A percentile compares a stretch with the other conserved stretches of the same genome.
These are phyloP conservation scores for Russula virescens DNA, from an alignment of 768 basidiomycete genomes.

Conservation along the genomic window DNA sequence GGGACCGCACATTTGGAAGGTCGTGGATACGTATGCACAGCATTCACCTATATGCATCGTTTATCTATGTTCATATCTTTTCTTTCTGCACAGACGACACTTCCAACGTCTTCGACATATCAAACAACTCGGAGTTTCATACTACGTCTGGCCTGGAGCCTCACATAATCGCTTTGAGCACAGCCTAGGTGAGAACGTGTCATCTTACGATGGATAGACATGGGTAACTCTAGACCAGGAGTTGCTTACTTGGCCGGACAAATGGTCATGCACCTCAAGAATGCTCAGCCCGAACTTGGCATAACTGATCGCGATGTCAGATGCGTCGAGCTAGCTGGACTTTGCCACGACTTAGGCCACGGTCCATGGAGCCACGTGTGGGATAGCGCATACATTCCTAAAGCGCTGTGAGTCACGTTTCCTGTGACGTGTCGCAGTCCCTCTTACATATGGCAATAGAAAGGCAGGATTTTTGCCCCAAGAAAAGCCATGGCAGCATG, in stretches of 20 bases:
- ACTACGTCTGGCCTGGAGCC: constrained; percentile 71
- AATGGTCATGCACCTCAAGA: constrained; percentile 53
- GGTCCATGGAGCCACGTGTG: constrained; percentile 86
- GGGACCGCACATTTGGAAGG: constrained; percentile 35
- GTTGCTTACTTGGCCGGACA: constrained; percentile 66
- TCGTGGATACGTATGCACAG: constrained; percentile 64
- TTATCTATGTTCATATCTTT: background rate
- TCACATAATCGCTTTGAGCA: constrained; percentile 83
- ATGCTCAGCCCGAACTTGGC: constrained; percentile 51
- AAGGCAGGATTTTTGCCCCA: constrained; percentile 26
- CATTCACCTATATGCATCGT: background rate
- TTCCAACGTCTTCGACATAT: constrained; percentile 74
- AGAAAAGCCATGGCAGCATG: constrained; percentile 59
- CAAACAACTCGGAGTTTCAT: constrained; percentile 76
- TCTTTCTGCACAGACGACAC: constrained; percentile 41
- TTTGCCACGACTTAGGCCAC: constrained; percentile 83
- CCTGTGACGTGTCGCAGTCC: background rate
- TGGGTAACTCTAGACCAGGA: constrained; percentile 40
- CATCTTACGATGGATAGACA: background rate
- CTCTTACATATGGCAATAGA: background rate
- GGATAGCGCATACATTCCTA: constrained; percentile 68
- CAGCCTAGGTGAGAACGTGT: constrained; percentile 50
- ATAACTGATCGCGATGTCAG: constrained; percentile 68
- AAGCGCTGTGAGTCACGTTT: constrained; percentile 45
- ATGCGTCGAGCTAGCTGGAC: constrained; percentile 74